Evolutionary conservation across 2,329 filamentous ascomycete species (phyloP), one percentile per base, ranked within the genome.

Genomic region (Sclerotinia trifoliorum): DNA sequence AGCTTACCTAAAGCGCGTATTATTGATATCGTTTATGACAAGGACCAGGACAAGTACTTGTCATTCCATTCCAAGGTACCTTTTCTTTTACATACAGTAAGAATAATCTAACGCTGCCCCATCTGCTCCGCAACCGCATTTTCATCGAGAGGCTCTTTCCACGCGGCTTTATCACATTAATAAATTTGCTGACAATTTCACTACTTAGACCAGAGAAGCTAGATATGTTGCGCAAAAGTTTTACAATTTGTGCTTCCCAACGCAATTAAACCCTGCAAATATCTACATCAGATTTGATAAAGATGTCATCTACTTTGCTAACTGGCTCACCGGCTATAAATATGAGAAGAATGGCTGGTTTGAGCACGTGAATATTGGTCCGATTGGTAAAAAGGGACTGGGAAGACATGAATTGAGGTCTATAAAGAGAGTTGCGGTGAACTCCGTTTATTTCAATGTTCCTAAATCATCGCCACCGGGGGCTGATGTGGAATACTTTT

Each of bases 21-120:
- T 26, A 3, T 66, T 32, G 64, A 66, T 60, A 7, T 66, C n/a
- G 49, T 60, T 21, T 66, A 66, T 29, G 42, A 66, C 32, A 61
- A 42, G 24, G n/a, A 61, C 32, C 26, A 39, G n/a, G 51, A 66
- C 54, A 58, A 35, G n/a, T 66, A 60, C 26, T 48, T 61, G 5
- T 60, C 64, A 5, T 66, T 66, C 21, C 24, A 32, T 42, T 60
- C 39, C 15, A 29, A 17, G 15, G 2, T 15, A 11, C 64, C 64
- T n/a, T 26, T 39, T n/a, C 29, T 61, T 13, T 17, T 66, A 21
- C 64, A 66, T 46, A 46, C 26, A 17, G 62, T 65, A 56, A 44
- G 62, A 21, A 44, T 32, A 54, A 61, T 32, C 24, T n/a, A 17
- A 42, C 19, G 17, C 17, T 8, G 24, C 19, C 17, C 26, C 44